These are phyloP conservation scores for Wickerhamomyces subpelliculosus DNA, from an alignment of 805 yeast genomes.

Conservation along the genomic window DNA sequence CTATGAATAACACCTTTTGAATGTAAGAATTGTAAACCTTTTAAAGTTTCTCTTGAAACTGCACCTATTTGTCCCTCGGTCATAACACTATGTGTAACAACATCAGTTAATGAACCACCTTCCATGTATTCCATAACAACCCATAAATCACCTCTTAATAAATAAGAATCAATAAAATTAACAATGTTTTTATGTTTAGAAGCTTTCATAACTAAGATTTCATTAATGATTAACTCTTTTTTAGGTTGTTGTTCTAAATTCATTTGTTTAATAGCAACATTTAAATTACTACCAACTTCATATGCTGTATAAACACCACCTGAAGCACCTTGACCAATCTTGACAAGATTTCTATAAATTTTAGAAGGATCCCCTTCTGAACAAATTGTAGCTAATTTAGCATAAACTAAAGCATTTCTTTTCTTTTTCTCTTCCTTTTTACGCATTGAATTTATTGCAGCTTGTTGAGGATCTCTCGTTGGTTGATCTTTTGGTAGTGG, in stretches of 20 bases:
- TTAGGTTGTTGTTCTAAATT: conserved; percentile 90
- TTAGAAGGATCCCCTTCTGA: conserved; percentile 78
- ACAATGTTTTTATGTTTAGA: conserved; percentile 88
- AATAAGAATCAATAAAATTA: conserved; percentile 82
- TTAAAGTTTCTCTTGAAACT: conserved; percentile 84
- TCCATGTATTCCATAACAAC: conserved; percentile 99
- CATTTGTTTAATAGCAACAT: conserved; percentile 96
- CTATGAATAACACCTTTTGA: conserved; percentile 91
- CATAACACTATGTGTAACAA: conserved; percentile 82
- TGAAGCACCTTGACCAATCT: conserved; percentile 97
- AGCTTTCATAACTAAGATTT: conserved; percentile 92
- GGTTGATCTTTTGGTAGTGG: conserved; percentile 34
- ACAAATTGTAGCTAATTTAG: conserved; percentile 69
- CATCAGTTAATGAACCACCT: conserved; percentile 95
- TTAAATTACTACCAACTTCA: conserved; percentile 42
- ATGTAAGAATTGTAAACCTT: conserved; percentile 83
- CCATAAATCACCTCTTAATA: conserved; percentile 80
- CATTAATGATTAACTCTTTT: conserved; percentile 91
- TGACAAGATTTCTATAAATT: conserved; percentile 59
- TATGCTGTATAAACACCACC: conserved; percentile 95
- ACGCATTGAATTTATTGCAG: conserved; percentile 50
- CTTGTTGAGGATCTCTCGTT: conserved; percentile 41
- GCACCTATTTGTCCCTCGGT: conserved; percentile 94
- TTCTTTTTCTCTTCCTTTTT: conserved; percentile 75
- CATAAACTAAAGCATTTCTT: conserved; percentile 64